Evolutionary conservation across 352 stramenopile species (phyloP), one percentile per base, ranked within the genome.

Genomic region (Phytopythium vexans): DNA sequence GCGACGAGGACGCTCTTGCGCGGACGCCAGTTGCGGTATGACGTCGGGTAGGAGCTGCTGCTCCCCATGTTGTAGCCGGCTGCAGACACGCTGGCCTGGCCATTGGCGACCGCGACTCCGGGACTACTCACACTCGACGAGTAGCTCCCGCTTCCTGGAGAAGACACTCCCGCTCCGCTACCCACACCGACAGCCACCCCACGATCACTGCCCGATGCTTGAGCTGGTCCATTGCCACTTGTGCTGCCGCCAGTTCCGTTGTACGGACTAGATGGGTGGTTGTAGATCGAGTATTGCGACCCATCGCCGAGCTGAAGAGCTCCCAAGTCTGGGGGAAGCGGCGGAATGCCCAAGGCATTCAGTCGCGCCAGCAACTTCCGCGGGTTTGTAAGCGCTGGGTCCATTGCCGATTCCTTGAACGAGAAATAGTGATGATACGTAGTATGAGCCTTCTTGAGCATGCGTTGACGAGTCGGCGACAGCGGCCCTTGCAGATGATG

Each of bases 301-400:
- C 82, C 77, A 62, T 92, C 80, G 0, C 70, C 54, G 41, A 90
- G 71, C 10, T 82, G 82, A 27, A 97, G 49, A 16, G 84, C 72
- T 14, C 93, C 92, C 58, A 98, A 76, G 66, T 95, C 82, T 33
- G 90, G 91, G 11, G 94, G 87, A 31, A 98, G 68, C 11, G 94
- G 90, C 36, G 96, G 95, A 21, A 98, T 91, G 7, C 92, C 74
- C 36, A 99, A 70, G 8, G 90, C 86, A 45, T 92, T 91, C 31
- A 99, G 67, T 46, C 95, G 86, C n/a, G 76, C 91, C 1, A 97
- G 33, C 57, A 94, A 52, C 66, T 97, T 95, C n/a, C 84, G 74
- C 31, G 85, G 71, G 53, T 93, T 90, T 41, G 74, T 69, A 6
- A 95, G 68, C 9, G 85, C 85, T 10, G 85, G 85, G 52, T 95